A percentile compares a stretch with the other conserved stretches of the same genome.
phyloP scores from a whole-genome alignment of 345 rosid genomes.

The Lenwebbia sp. region DNA sequence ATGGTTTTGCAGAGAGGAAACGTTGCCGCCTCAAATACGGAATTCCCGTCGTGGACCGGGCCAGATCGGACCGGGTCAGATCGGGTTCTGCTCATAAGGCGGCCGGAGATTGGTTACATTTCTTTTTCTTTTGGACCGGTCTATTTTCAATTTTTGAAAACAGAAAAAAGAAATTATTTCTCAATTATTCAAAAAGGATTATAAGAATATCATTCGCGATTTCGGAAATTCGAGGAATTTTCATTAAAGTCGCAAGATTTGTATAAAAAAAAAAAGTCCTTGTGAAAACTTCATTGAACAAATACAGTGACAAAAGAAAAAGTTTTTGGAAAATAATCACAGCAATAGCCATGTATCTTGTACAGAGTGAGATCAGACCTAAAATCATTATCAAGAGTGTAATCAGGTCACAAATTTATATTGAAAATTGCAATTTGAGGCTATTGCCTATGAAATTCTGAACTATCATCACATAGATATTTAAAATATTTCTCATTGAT shows the following conservation, averaged over 20 bases:
- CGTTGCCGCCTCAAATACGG: not conserved
- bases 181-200: not conserved
- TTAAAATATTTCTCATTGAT: not conserved
- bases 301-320: no score
- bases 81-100: not conserved
- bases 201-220: not conserved
- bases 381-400: not conserved
- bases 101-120: not conserved
- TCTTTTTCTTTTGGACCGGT: not conserved
- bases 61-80: not conserved
- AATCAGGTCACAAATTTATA: not conserved
- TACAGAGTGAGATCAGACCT: rapidly evolving
- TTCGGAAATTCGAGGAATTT: not conserved
- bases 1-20: not conserved
- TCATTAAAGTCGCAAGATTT: not conserved
- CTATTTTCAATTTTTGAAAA: not conserved
- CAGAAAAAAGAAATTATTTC: not conserved
- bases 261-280: not conserved
- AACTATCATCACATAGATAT: rapidly evolving
- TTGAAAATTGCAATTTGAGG: not conserved
- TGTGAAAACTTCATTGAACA: not conserved
- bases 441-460: rapidly evolving
- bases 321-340: no score
- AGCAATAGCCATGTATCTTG: not conserved
- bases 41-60: not conserved